Evolutionary conservation across 176 grass and related monocot species (phyloP).

Genomic region (Oryza coarctata): DNA sequence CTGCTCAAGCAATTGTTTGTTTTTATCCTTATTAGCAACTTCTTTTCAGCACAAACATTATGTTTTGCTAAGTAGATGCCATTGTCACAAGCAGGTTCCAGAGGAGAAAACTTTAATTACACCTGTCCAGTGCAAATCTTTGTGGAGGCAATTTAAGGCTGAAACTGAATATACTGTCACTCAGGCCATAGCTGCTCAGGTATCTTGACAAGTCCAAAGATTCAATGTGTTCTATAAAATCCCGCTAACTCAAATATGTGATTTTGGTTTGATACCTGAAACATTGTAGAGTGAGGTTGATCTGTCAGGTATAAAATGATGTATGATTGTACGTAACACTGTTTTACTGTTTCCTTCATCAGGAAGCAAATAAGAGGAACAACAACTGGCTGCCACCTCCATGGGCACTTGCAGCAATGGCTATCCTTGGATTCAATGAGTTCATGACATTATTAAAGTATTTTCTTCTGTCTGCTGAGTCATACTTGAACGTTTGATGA

Average conservation of each 20-base stretch:
- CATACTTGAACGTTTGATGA: not conserved
- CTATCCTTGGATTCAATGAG: constrained; percentile 93
- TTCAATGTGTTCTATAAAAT: not conserved
- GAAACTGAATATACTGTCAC: constrained; percentile 94
- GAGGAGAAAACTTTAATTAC: constrained; percentile 80
- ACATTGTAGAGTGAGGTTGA: not conserved
- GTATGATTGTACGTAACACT: not conserved
- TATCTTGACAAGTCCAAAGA: constrained; percentile 22
- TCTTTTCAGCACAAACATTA: constrained; percentile 34
- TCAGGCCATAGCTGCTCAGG: constrained; percentile 91
- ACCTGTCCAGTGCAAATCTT: constrained; percentile 85
- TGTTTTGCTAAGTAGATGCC: constrained; percentile 33
- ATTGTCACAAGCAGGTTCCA: constrained; percentile 50
- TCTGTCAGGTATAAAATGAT: not conserved
- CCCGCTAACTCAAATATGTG: not conserved
- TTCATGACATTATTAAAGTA: constrained; percentile 97
- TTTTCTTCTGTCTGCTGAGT: constrained; percentile 13
- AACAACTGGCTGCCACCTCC: constrained; percentile 97
- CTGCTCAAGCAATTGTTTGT: constrained; percentile 8
- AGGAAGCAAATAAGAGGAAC: constrained; percentile 98
- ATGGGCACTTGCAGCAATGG: constrained; percentile 93
- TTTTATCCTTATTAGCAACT: constrained; percentile 16
- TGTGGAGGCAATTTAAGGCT: constrained; percentile 93
- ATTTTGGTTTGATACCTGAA: constrained; percentile 12
- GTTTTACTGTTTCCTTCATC: constrained; percentile 23